These are phyloP conservation scores for Penicillium robsamsonii DNA, from an alignment of 495 filamentous ascomycete species.

Conservation along the genomic window DNA sequence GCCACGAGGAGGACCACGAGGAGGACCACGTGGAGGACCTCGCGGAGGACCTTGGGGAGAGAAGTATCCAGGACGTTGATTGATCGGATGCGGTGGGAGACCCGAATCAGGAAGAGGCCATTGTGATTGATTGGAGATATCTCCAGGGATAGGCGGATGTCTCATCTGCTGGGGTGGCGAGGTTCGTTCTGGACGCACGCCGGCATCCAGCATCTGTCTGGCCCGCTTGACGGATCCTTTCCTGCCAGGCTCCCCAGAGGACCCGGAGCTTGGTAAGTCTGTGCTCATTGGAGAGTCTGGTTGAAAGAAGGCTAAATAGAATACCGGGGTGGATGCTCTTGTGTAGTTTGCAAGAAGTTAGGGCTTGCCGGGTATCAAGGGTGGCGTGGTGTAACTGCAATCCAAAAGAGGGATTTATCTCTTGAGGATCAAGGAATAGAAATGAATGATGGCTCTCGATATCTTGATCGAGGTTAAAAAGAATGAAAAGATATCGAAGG, in stretches of 20 bases:
- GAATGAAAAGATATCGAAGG: constrained; percentile 10
- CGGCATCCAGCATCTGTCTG: constrained; percentile 53
- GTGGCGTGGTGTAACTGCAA: neutral
- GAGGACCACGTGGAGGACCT: constrained; percentile 49
- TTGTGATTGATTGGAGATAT: constrained; percentile 27
- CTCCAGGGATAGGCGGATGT: constrained; percentile 28
- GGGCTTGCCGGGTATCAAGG: constrained; percentile 8
- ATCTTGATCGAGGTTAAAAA: constrained; percentile 19
- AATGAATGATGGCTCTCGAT: constrained; percentile 16
- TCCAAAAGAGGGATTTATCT: neutral
- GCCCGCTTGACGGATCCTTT: constrained; percentile 49
- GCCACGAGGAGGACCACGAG: constrained; percentile 55
- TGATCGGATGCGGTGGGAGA: constrained; percentile 30
- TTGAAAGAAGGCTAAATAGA: neutral
- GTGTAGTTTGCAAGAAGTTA: constrained; percentile 1
- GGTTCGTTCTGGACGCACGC: constrained; percentile 39
- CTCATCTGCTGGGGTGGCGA: constrained; percentile 23
- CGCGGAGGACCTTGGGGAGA: constrained; percentile 55
- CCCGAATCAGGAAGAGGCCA: constrained; percentile 45
- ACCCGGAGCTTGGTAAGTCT: constrained; percentile 3
- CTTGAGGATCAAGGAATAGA: neutral
- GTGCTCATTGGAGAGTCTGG: constrained; percentile 20
- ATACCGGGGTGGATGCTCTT: neutral
- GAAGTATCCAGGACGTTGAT: constrained; percentile 42
- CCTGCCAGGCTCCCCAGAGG: constrained; percentile 18